phyloP scores from a whole-genome alignment of 495 filamentous ascomycete genomes.

The Trichoderma gamsii region DNA sequence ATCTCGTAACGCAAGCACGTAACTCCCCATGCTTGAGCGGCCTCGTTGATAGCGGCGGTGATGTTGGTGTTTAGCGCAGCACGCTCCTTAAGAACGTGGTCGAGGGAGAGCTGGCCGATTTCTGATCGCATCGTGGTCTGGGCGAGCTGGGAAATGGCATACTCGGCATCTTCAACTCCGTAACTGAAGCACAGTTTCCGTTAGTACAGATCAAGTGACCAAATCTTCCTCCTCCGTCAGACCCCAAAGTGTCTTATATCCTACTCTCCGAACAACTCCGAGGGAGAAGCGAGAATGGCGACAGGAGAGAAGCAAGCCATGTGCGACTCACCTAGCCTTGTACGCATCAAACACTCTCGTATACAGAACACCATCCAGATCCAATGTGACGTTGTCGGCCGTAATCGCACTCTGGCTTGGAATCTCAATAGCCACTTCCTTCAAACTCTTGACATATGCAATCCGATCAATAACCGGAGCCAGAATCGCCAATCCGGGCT shows the following conservation, averaged over 20 bases:
- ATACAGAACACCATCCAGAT: slow-evolving; percentile 91
- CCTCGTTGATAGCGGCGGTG: slow-evolving; percentile 96
- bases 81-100: slow-evolving; percentile 96
- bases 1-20: slow-evolving; percentile 96
- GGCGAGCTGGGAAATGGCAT: slow-evolving; percentile 94
- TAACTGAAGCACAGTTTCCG: slow-evolving; percentile 53
- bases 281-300: slow-evolving; percentile 12
- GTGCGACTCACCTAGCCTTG: slow-evolving; percentile 68
- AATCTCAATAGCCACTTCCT: slow-evolving; percentile 20
- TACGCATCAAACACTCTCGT: slow-evolving; percentile 95
- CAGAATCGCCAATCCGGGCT: slow-evolving; percentile 85
- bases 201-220: slow-evolving; percentile 12
- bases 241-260: neutral
- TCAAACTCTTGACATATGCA: slow-evolving; percentile 83
- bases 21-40: slow-evolving; percentile 92
- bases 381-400: slow-evolving; percentile 94
- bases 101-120: slow-evolving; percentile 91
- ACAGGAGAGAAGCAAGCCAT: neutral
- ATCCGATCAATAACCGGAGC: slow-evolving; percentile 92
- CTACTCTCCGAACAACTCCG: neutral
- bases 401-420: slow-evolving; percentile 88
- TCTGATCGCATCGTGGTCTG: slow-evolving; percentile 98
- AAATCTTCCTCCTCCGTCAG: neutral
- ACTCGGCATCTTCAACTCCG: slow-evolving; percentile 96
- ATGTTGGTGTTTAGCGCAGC: slow-evolving; percentile 95